Percentiles rank a stretch among this genome's conserved stretches.
phyloP scores from a whole-genome alignment of 2,329 filamentous ascomycete genomes.

The Aspergillus pseudotamarii region DNA sequence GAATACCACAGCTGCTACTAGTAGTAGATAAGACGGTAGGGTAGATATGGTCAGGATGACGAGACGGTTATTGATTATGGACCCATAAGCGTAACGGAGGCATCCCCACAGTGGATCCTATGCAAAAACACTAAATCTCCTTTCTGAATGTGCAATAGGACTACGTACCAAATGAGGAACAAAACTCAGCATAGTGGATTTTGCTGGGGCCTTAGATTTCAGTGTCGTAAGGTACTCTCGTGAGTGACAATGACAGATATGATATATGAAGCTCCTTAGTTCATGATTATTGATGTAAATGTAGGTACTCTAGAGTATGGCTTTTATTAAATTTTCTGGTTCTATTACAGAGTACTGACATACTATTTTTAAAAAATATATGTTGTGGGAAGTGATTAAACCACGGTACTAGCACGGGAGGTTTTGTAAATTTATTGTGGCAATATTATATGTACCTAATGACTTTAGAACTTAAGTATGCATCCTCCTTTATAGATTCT shows the following conservation, averaged over 20 bases:
- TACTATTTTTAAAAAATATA: too few species aligned
- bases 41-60: slow-evolving; percentile 1
- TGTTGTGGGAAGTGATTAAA: too few species aligned
- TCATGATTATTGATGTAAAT: neutral
- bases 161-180: neutral
- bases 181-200: neutral
- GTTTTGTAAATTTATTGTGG: too few species aligned
- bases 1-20: neutral
- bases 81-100: neutral
- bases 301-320: too few species aligned
- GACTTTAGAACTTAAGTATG: too few species aligned
- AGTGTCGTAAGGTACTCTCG: neutral
- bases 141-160: neutral
- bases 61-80: neutral
- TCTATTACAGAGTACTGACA: too few species aligned
- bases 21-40: neutral
- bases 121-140: neutral
- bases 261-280: neutral
- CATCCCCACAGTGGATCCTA: neutral
- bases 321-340: too few species aligned
- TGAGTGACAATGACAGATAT: neutral
- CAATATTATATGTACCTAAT: too few species aligned
- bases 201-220: neutral
- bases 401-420: too few species aligned
- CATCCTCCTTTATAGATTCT: too few species aligned